phyloP scores from a whole-genome alignment of 169 alveolate species.

The Perkinsus chesapeaki region DNA sequence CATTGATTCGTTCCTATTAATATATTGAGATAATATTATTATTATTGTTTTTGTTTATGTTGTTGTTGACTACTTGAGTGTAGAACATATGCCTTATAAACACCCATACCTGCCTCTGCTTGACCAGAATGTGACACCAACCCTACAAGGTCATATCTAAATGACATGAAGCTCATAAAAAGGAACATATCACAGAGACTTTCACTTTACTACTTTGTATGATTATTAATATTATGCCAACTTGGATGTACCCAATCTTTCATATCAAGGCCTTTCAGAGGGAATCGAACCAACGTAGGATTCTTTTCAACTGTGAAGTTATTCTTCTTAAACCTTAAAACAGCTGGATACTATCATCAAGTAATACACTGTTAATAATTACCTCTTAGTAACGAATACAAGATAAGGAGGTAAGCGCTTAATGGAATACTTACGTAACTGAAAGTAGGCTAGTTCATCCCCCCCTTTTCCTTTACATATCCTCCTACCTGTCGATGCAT shows the following conservation, averaged over 20 bases:
- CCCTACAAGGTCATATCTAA: slow-evolving; percentile 74
- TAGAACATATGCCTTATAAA: slow-evolving; percentile 71
- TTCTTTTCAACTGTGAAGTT: slow-evolving; percentile 94
- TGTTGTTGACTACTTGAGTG: slow-evolving; percentile 13
- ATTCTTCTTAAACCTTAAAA: slow-evolving; percentile 79
- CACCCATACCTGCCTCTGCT: slow-evolving; percentile 63
- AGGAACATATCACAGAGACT: not conserved
- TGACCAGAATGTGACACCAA: slow-evolving; percentile 84
- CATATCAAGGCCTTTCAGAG: slow-evolving; percentile 82
- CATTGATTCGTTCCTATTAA: slow-evolving; percentile 70
- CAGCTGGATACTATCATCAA: not conserved
- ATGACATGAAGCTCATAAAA: not conserved
- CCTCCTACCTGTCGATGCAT: slow-evolving; percentile 17
- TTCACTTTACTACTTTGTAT: not conserved
- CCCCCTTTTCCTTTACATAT: not conserved
- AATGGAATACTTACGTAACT: slow-evolving; percentile 14
- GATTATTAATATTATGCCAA: not conserved
- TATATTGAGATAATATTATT: not conserved
- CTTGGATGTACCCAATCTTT: slow-evolving; percentile 36
- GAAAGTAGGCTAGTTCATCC: not conserved
- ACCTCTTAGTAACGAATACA: not conserved
- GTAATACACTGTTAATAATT: not conserved
- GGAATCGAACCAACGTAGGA: slow-evolving; percentile 96
- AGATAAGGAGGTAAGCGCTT: slow-evolving; percentile 28
- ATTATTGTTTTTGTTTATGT: not conserved